phyloP scores from a whole-genome alignment of 108 stramenopile species.

The Schizochytrium sp. region DNA sequence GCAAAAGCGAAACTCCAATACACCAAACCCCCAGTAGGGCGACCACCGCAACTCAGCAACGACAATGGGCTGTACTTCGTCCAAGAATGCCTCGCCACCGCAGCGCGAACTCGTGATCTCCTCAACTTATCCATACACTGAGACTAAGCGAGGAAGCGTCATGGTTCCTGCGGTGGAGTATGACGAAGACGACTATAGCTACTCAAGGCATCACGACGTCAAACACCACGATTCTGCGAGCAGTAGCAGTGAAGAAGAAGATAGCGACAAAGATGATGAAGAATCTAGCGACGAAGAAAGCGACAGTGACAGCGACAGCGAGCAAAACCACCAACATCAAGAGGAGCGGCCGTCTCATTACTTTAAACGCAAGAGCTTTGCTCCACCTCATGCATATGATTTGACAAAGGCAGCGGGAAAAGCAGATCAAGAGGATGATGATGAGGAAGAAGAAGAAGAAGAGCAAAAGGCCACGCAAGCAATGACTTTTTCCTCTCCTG shows the following conservation, averaged over 20 bases:
- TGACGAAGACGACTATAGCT: background rate
- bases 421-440: background rate
- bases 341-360: background rate
- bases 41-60: no score
- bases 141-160: no score
- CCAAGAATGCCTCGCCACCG: no score
- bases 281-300: conserved; percentile 16
- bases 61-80: no score
- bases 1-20: no score
- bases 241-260: background rate
- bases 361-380: no score
- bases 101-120: no score
- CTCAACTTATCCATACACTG: no score
- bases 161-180: background rate
- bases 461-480: background rate
- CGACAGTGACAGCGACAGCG: conserved; percentile 15
- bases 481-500: background rate
- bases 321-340: background rate
- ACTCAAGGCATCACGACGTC: background rate
- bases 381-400: no score
- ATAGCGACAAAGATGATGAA: background rate
- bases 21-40: no score
- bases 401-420: background rate
- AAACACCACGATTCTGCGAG: background rate
- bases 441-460: background rate